Percentiles rank a stretch among this genome's conserved stretches.
Conservation (phyloP, 2,329 filamentous ascomycete species). For the Fusarium sp. region DNA sequence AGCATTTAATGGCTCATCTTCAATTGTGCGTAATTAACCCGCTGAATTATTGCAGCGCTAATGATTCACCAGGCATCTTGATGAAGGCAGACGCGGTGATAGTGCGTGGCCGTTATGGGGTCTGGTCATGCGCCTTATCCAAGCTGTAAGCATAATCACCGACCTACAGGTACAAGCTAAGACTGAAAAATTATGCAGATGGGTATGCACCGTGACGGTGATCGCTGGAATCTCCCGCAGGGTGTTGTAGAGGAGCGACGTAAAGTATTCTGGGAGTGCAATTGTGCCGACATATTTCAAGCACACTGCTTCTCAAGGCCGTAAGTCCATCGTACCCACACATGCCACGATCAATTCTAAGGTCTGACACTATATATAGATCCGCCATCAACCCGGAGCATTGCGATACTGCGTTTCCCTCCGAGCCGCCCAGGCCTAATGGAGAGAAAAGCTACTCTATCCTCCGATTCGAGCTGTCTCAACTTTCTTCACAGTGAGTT, state of each 20-base stretch:
- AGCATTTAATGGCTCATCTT: slow-evolving; percentile 11
- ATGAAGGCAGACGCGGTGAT: slow-evolving; percentile 7
- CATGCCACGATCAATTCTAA: too few relatives aligned
- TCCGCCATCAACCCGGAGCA: slow-evolving; percentile 15
- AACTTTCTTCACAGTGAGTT: slow-evolving; percentile 8
- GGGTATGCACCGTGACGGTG: slow-evolving; percentile 11
- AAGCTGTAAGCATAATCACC: not conserved
- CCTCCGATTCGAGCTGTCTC: slow-evolving; percentile 8
- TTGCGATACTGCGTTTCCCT: slow-evolving; percentile 14
- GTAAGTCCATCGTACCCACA: too few relatives aligned
- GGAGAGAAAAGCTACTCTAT: slow-evolving; percentile 12
- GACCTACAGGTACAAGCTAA: too few relatives aligned
- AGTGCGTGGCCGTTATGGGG: slow-evolving; percentile 16
- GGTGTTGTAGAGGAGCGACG: slow-evolving; percentile 11
- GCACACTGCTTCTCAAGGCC: slow-evolving; percentile 10
- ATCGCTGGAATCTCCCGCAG: slow-evolving; percentile 11
- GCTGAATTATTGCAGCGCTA: not conserved
- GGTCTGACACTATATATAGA: too few relatives aligned
- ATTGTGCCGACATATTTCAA: slow-evolving; percentile 7
- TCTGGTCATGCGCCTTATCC: slow-evolving; percentile 9
- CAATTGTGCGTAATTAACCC: not conserved
- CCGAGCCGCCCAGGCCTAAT: slow-evolving; percentile 3
- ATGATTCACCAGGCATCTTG: slow-evolving; percentile 1
- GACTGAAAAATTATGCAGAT: not conserved
- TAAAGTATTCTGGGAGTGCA: slow-evolving; percentile 12